Evolutionary conservation across 2,329 filamentous ascomycete species (phyloP).

Genomic region (Metarhizium guizhouense): DNA sequence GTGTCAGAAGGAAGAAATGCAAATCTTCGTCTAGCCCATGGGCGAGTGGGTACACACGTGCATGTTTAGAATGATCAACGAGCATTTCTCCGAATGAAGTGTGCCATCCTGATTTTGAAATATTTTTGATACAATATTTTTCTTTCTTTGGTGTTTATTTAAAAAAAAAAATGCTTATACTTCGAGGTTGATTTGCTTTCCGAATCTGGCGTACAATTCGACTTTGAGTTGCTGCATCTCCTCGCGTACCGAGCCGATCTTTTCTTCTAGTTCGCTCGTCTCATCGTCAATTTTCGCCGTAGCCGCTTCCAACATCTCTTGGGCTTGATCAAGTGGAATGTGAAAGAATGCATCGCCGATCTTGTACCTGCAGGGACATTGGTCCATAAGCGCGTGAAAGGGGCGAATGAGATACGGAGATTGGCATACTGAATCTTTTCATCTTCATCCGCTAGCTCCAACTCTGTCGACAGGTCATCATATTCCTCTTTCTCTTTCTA

Average conservation of each 20-base stretch:
- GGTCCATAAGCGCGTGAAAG: background rate
- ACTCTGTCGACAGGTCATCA: slow-evolving; percentile 81
- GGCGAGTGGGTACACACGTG: background rate
- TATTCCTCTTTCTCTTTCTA: slow-evolving; percentile 99
- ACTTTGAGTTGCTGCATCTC: slow-evolving; percentile 90
- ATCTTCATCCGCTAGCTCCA: slow-evolving; percentile 93
- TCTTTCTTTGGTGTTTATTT: background rate
- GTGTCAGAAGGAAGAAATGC: background rate
- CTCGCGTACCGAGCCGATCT: slow-evolving; percentile 63
- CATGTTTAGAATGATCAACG: background rate
- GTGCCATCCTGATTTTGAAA: background rate
- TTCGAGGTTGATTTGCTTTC: slow-evolving; percentile 93
- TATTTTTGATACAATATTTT: background rate
- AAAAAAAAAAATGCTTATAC: background rate
- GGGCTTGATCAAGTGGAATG: slow-evolving; percentile 72
- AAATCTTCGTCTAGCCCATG: background rate
- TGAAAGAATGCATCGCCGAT: slow-evolving; percentile 94
- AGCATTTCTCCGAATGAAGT: background rate
- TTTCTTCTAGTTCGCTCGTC: slow-evolving; percentile 67
- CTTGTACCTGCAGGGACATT: slow-evolving; percentile 61
- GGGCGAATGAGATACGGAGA: slow-evolving; percentile 21
- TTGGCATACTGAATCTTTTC: slow-evolving; percentile 69
- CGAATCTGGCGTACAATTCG: slow-evolving; percentile 87
- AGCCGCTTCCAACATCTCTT: slow-evolving; percentile 69
- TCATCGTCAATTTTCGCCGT: slow-evolving; percentile 69